Percentiles rank a stretch among this genome's conserved stretches.
Conservation (phyloP, 129 eudicot genomes). For the Flaveria ramosissima region DNA sequence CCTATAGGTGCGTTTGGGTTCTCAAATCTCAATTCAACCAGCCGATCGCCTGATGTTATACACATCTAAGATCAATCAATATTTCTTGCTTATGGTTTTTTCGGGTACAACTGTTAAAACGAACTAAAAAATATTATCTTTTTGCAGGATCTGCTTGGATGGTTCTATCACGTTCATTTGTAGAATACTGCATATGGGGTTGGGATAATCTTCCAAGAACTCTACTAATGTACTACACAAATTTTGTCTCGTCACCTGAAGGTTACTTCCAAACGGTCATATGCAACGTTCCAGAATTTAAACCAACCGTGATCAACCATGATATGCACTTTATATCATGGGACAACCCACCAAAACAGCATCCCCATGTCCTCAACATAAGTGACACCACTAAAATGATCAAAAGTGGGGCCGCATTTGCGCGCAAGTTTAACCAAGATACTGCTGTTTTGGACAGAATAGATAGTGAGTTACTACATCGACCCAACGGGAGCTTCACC, state of each 20-base stretch:
- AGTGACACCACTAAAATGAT: constrained; percentile 71
- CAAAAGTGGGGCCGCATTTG: constrained; percentile 79
- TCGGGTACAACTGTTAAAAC: background rate
- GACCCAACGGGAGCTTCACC: constrained; percentile 65
- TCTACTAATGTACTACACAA: constrained; percentile 87
- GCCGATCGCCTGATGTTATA: no score
- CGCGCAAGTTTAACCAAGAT: constrained; percentile 71
- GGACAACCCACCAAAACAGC: constrained; percentile 89
- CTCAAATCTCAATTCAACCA: no score
- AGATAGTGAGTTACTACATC: constrained; percentile 56
- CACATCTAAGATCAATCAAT: background rate
- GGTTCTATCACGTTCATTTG: constrained; percentile 76
- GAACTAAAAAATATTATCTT: background rate
- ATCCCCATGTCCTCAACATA: constrained; percentile 70
- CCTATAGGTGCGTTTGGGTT: no score
- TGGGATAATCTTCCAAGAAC: constrained; percentile 98
- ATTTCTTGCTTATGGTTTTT: background rate
- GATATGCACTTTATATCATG: constrained; percentile 92
- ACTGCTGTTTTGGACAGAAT: constrained; percentile 62
- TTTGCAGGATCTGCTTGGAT: constrained; percentile 93
- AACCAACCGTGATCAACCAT: constrained; percentile 71
- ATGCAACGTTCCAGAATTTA: constrained; percentile 78
- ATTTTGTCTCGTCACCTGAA: constrained; percentile 90
- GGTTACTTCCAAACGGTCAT: constrained; percentile 86
- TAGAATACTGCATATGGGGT: constrained; percentile 85